Conservation (phyloP, 139 green algal species). For the Chlamydomonas asymmetrica region DNA sequence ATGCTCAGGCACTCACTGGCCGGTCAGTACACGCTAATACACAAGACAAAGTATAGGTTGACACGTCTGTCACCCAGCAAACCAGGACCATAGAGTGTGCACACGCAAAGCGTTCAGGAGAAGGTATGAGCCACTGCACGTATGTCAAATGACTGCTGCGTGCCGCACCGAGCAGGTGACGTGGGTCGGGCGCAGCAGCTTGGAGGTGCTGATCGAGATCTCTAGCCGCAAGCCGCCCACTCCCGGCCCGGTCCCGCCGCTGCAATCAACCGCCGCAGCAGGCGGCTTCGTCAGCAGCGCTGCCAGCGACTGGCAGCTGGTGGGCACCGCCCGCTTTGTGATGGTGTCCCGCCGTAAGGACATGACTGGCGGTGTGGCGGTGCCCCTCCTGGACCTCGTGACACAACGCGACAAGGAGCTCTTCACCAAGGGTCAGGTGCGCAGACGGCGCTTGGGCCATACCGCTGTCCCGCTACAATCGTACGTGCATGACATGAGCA, state of each 20-base stretch:
- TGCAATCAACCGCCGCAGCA: not conserved
- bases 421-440: constrained; percentile 26
- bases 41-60: no score
- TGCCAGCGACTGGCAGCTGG: constrained; percentile 14
- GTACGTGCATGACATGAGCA: no score
- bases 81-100: no score
- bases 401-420: constrained; percentile 21
- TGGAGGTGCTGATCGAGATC: constrained; percentile 43
- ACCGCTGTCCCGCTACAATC: no score
- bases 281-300: not conserved
- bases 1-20: no score
- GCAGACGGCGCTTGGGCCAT: no score
- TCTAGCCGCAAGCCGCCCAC: not conserved
- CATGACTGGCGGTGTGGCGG: constrained; percentile 5
- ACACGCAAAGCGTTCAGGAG: no score
- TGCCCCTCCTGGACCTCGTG: constrained; percentile 26
- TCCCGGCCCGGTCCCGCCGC: not conserved
- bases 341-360: constrained; percentile 27
- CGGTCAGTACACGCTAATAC: no score
- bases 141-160: no score
- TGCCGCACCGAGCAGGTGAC: constrained; percentile 13
- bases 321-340: constrained; percentile 33
- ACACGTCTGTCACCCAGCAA: no score
- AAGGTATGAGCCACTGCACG: no score
- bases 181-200: constrained; percentile 41